Conservation (phyloP, 169 alveolate species). For the Theileria sp. region DNA sequence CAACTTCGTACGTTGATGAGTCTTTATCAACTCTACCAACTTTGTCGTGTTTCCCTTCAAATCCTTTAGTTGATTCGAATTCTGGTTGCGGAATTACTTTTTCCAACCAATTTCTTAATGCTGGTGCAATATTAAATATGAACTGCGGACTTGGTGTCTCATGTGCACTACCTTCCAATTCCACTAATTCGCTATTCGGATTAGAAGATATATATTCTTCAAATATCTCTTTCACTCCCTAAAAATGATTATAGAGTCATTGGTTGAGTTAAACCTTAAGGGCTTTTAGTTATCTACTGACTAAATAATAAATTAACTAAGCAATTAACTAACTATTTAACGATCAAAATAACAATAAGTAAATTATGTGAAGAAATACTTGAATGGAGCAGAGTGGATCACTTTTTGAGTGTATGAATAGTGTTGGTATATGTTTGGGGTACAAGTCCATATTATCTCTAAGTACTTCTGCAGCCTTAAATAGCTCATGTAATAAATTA, state of each 20-base stretch:
- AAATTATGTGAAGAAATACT: background rate
- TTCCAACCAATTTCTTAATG: background rate
- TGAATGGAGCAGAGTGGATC: background rate
- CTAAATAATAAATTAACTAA: background rate
- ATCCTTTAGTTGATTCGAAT: too few relatives aligned
- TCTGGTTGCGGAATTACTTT: too few relatives aligned
- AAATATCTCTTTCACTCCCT: background rate
- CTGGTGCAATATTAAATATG: background rate
- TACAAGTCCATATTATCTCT: background rate
- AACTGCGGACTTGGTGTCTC: slow-evolving; percentile 1
- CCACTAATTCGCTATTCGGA: background rate
- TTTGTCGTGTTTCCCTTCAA: too few relatives aligned
- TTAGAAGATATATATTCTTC: background rate
- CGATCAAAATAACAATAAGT: background rate
- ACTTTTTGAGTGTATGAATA: background rate
- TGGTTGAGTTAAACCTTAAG: too few relatives aligned
- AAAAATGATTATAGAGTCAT: background rate
- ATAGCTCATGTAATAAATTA: background rate
- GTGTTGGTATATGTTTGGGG: background rate
- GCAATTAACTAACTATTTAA: too few relatives aligned
- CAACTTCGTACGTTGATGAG: background rate
- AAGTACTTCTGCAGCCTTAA: background rate
- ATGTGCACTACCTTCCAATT: background rate
- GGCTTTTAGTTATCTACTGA: too few relatives aligned
- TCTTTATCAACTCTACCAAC: background rate